Evolutionary conservation across 2,329 filamentous ascomycete species (phyloP).

Genomic region (Penicillium sp.): DNA sequence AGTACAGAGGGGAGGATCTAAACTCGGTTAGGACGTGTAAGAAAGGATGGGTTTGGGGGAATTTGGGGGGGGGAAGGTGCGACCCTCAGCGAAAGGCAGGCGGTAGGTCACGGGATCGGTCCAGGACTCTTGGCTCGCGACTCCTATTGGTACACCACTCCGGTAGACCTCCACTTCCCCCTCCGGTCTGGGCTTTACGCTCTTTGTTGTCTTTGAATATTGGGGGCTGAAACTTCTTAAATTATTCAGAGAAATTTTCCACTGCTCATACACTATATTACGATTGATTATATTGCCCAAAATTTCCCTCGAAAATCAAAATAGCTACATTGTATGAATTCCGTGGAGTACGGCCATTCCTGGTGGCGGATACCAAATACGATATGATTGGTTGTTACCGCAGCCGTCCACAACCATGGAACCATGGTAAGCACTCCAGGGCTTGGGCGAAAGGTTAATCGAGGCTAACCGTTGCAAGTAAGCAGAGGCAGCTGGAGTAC

Average conservation of each 20-base stretch:
- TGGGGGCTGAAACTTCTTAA: not conserved
- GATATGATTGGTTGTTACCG: not conserved
- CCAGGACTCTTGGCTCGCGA: not conserved
- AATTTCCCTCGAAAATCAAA: not conserved
- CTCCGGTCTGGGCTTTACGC: constrained; percentile 6
- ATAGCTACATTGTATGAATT: not conserved
- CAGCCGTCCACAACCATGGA: not conserved
- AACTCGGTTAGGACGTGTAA: constrained; percentile 28
- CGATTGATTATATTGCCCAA: not conserved
- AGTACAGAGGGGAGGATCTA: constrained; percentile 46
- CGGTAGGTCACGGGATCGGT: not conserved
- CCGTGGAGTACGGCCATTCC: not conserved
- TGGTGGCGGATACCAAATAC: not conserved
- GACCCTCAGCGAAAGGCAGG: not conserved
- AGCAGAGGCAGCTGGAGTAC: too few species aligned
- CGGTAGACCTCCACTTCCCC: constrained; percentile 2
- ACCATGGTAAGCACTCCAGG: not conserved
- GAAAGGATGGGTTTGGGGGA: constrained; percentile 42
- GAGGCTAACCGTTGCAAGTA: not conserved
- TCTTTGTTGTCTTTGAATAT: constrained; percentile 1
- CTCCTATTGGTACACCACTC: not conserved
- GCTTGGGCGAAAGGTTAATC: not conserved
- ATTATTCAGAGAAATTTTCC: not conserved
- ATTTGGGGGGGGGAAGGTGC: constrained; percentile 28
- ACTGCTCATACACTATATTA: not conserved